A percentile compares a stretch with the other conserved stretches of the same genome.
Evolutionary conservation across 83 land plant species (phyloP).

Genomic region (Thuja plicata): DNA sequence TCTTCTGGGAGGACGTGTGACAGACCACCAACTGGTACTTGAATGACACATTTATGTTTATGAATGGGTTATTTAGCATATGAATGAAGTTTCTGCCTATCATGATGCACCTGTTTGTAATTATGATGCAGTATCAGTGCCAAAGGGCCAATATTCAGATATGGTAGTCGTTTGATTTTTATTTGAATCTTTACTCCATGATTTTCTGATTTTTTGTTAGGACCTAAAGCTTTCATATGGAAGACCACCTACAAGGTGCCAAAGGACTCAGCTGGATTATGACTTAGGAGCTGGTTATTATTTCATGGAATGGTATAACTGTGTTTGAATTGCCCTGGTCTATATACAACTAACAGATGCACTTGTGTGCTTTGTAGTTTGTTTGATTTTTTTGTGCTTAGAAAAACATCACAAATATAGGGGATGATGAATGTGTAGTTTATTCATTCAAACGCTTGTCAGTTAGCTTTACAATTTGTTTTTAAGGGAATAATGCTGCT

Average conservation of each 20-base stretch:
- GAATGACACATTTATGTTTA: neutral
- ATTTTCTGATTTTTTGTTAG: constrained; percentile 7
- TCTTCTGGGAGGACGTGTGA: constrained; percentile 5
- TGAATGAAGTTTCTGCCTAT: constrained; percentile 11
- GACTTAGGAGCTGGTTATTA: constrained; percentile 1
- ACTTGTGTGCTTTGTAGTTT: neutral
- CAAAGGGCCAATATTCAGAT: constrained; percentile 27
- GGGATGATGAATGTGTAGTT: neutral
- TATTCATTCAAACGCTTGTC: neutral
- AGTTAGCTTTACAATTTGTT: neutral
- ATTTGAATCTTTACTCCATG: neutral
- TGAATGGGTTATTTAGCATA: neutral
- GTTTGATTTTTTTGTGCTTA: neutral
- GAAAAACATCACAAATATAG: neutral
- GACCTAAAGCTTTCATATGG: constrained; percentile 3
- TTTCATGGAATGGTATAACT: neutral
- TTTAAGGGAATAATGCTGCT: neutral
- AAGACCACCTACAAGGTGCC: neutral
- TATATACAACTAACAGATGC: neutral
- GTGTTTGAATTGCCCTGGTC: neutral
- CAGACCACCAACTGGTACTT: constrained; percentile 1
- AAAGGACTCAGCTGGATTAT: constrained; percentile 11
- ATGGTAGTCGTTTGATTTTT: constrained; percentile 13
- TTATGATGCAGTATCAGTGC: constrained; percentile 24
- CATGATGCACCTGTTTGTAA: constrained; percentile 20